Conservation (phyloP, 805 yeast genomes). For the Nakazawaea wickerhamii region DNA sequence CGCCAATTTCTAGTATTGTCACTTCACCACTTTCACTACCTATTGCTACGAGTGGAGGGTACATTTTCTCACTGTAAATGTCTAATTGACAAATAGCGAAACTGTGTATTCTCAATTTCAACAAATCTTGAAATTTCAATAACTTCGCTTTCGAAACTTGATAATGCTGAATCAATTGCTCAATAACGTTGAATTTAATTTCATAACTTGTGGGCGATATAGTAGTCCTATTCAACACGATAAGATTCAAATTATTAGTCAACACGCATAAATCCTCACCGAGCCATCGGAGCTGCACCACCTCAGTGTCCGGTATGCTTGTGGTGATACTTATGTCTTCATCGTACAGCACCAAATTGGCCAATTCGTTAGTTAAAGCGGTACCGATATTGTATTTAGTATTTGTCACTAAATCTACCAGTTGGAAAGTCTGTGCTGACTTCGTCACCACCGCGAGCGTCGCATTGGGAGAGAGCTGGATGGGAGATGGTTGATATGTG, state of each 20-base stretch:
- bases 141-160: conserved; percentile 15
- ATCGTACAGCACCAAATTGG: conserved; percentile 9
- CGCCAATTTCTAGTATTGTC: neutral
- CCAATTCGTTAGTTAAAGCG: conserved; percentile 2
- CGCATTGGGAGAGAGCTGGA: conserved; percentile 7
- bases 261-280: conserved; percentile 14
- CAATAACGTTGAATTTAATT: conserved; percentile 15
- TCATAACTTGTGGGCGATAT: conserved; percentile 16
- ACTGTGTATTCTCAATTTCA: conserved; percentile 20
- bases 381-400: neutral
- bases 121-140: conserved; percentile 14
- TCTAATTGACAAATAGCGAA: conserved; percentile 16
- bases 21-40: conserved; percentile 10
- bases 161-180: conserved; percentile 10
- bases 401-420: conserved; percentile 2
- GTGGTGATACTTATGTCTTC: conserved; percentile 4
- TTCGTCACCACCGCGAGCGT: conserved; percentile 6
- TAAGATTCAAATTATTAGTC: conserved; percentile 18
- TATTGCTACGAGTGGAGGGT: conserved; percentile 1
- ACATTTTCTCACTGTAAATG: neutral
- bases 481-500: conserved; percentile 10
- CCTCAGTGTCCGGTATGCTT: conserved; percentile 3
- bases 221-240: conserved; percentile 14
- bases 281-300: conserved; percentile 3
- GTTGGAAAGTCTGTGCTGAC: conserved; percentile 4